phyloP scores from a whole-genome alignment of 1,284 basidiomycete genomes.

The Cryptococcus depauperatus region DNA sequence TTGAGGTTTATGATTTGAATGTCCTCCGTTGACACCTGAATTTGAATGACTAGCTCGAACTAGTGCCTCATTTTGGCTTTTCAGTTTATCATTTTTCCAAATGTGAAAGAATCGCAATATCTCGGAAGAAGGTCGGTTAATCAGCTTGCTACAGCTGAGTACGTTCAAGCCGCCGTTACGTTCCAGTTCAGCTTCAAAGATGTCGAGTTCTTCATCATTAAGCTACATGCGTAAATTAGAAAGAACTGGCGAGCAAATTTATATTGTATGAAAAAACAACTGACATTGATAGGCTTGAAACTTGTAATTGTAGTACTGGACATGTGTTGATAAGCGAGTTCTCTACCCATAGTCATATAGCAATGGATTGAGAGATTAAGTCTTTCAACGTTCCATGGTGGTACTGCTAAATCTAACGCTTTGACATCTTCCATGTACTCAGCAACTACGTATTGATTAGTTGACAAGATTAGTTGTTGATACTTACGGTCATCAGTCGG shows the following conservation, averaged over 20 bases:
- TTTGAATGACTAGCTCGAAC: no score
- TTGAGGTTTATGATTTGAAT: no score
- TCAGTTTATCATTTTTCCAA: slow-evolving; percentile 43
- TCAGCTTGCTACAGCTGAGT: slow-evolving; percentile 31
- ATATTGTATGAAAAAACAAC: slow-evolving; percentile 1
- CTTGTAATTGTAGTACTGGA: slow-evolving; percentile 21
- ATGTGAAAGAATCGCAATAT: slow-evolving; percentile 44
- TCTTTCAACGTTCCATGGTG: slow-evolving; percentile 31
- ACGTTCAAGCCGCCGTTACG: slow-evolving; percentile 41
- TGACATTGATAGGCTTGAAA: slow-evolving; percentile 31
- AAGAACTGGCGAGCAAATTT: background rate
- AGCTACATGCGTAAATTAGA: slow-evolving; percentile 19
- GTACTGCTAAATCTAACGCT: slow-evolving; percentile 27
- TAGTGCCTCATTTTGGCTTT: slow-evolving; percentile 40
- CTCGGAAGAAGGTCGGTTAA: slow-evolving; percentile 36
- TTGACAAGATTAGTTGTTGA: background rate
- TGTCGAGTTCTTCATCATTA: slow-evolving; percentile 25
- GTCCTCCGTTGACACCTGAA: no score
- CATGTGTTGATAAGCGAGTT: slow-evolving; percentile 26
- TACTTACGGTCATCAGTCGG: slow-evolving; percentile 35
- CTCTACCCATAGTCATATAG: slow-evolving; percentile 25
- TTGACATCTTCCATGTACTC: slow-evolving; percentile 32
- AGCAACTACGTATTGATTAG: slow-evolving; percentile 18
- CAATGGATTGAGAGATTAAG: slow-evolving; percentile 26
- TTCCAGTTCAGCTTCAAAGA: slow-evolving; percentile 36